phyloP scores from a whole-genome alignment of 2,329 filamentous ascomycete species.

The Fulvia fulva region DNA sequence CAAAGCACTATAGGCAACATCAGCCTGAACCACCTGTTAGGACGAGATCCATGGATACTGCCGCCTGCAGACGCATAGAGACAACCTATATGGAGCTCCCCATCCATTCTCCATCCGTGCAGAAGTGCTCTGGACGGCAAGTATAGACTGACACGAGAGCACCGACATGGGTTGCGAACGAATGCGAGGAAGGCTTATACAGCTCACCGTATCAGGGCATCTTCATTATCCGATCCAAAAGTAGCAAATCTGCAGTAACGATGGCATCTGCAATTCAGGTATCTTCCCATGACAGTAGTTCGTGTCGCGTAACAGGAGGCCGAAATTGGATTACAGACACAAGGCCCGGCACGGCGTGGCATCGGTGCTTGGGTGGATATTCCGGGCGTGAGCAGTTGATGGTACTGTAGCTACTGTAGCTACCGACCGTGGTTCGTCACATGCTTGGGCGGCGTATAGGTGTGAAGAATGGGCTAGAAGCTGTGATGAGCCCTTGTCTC shows the following conservation, averaged over 20 bases:
- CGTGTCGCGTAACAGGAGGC: not conserved
- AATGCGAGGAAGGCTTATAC: too few relatives aligned
- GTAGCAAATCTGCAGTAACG: not conserved
- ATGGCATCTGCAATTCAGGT: not conserved
- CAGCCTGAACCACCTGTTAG: not conserved
- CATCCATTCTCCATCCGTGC: too few relatives aligned
- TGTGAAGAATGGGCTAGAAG: not conserved
- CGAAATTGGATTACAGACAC: not conserved
- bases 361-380: too few relatives aligned
- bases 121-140: too few relatives aligned
- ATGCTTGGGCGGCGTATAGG: not conserved
- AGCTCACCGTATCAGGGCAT: too few relatives aligned
- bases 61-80: too few relatives aligned
- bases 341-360: too few relatives aligned
- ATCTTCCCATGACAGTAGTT: not conserved
- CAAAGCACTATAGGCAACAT: not conserved
- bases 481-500: not conserved
- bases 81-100: too few relatives aligned
- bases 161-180: too few relatives aligned
- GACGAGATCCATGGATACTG: not conserved
- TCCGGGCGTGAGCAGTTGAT: too few relatives aligned
- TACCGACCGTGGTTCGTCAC: not conserved
- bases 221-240: not conserved
- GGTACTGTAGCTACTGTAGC: not conserved
- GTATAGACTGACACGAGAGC: too few relatives aligned